Evolutionary conservation across 768 basidiomycete genomes (phyloP).

Genomic region (Termitomyces sp.): DNA sequence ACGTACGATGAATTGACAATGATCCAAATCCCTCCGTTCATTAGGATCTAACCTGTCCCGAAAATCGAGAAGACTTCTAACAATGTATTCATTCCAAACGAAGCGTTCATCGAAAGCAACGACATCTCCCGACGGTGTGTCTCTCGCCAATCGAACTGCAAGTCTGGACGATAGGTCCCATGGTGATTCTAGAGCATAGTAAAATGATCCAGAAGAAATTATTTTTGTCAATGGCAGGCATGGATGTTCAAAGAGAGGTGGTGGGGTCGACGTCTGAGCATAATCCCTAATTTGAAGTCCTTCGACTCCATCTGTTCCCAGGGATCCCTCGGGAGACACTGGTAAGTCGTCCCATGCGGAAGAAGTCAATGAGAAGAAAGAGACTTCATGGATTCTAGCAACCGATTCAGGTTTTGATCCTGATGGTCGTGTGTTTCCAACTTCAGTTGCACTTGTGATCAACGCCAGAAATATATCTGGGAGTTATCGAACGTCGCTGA

Average conservation of each 20-base stretch:
- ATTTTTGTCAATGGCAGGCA: constrained; percentile 89
- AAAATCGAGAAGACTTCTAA: constrained; percentile 85
- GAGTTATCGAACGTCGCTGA: constrained; percentile 5
- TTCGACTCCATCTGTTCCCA: constrained; percentile 59
- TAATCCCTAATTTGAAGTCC: constrained; percentile 46
- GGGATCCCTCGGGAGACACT: constrained; percentile 42
- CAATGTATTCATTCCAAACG: constrained; percentile 94
- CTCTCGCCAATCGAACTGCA: constrained; percentile 60
- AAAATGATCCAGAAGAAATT: constrained; percentile 88
- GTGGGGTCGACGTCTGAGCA: constrained; percentile 34
- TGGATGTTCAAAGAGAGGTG: constrained; percentile 82
- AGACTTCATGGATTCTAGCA: constrained; percentile 83
- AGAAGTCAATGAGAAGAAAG: constrained; percentile 85
- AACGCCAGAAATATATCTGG: constrained; percentile 85
- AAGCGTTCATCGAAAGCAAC: constrained; percentile 80
- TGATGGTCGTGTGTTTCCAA: constrained; percentile 69
- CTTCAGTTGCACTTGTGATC: constrained; percentile 70
- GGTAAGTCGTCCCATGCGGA: constrained; percentile 80
- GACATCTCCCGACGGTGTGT: constrained; percentile 43
- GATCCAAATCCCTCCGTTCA: constrained; percentile 75
- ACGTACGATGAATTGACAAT: constrained; percentile 81
- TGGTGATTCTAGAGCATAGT: constrained; percentile 76
- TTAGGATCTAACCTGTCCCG: constrained; percentile 68
- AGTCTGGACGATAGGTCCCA: constrained; percentile 93
- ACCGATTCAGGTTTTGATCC: constrained; percentile 61